Evolutionary conservation across 169 alveolate genomes (phyloP), one percentile per base, ranked within the genome.

Genomic region (Pseudocohnilembus persalinus): DNA sequence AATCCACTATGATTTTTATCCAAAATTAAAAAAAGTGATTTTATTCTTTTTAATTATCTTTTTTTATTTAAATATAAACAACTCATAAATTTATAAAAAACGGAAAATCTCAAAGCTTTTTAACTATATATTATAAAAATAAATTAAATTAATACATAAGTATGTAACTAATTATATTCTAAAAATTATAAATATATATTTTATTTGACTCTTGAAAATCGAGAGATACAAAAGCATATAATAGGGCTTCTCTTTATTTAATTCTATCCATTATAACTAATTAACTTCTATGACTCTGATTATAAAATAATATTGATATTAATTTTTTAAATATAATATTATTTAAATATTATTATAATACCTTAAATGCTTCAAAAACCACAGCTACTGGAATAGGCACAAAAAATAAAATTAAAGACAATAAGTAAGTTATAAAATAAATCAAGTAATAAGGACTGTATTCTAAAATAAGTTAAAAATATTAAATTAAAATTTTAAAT

Each of bases 321-420:
- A n/a, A n/a, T n/a, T n/a, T n/a, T n/a, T n/a, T n/a, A n/a, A n/a
- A n/a, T n/a, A 30, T 75, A 26, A 26, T 20, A 27, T 29, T 29
- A 75, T 29, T 26, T 29, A 15, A 4, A 31, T 34, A 0, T 16
- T 4, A 1, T 77, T 0, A 34, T 31, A 15, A 34, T 79, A 85
- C 85, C n/a, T 88, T 34, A 72, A 88, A 88, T 0, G 89, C 82
- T 73, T 88, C 89, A 77, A 83, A 88, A 24, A 88, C 92, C 1
- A 88, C 88, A 11, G 92, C 89, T 0, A 88, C 87, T 27, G 92
- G 92, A 77, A 88, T 84, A 32, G 92, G 92, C 29, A 88, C 33
- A 20, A 88, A 76, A 26, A 88, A 31, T 24, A 88, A 63, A 20
- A 83, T 81, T 29, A 77, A 35, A 25, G 84, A 72, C 35, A 80